These are phyloP conservation scores for Plasmodium malariae DNA, from an alignment of 169 alveolate genomes.

Conservation along the genomic window DNA sequence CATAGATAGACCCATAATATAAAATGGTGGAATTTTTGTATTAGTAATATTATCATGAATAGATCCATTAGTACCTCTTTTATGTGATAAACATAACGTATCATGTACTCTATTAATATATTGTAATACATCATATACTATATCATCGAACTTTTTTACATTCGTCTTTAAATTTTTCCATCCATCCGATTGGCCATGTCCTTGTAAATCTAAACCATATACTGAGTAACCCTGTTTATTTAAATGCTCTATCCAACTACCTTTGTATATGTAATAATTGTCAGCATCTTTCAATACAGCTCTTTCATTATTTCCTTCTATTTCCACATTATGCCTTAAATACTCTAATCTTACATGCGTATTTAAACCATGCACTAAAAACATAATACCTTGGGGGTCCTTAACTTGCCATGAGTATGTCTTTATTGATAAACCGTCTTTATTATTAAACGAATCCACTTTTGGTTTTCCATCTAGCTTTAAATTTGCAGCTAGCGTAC, in stretches of 20 bases:
- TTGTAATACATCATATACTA: slow-evolving; percentile 82
- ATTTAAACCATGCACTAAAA: slow-evolving; percentile 82
- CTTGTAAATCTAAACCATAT: slow-evolving; percentile 83
- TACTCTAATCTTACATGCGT: slow-evolving; percentile 82
- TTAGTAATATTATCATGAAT: slow-evolving; percentile 41
- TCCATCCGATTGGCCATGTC: slow-evolving; percentile 84
- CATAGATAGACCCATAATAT: slow-evolving; percentile 83
- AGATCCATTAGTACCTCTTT: slow-evolving; percentile 5
- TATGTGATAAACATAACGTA: slow-evolving; percentile 5
- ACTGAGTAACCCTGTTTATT: slow-evolving; percentile 78
- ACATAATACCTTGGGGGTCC: slow-evolving; percentile 77
- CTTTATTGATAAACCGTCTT: slow-evolving; percentile 76
- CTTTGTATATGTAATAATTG: slow-evolving; percentile 77
- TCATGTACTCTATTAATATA: slow-evolving; percentile 78
- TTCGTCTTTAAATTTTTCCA: slow-evolving; percentile 59
- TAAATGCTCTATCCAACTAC: slow-evolving; percentile 79
- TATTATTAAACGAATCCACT: slow-evolving; percentile 80
- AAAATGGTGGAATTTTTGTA: slow-evolving; percentile 60
- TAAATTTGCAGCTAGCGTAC: no score
- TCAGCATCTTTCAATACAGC: slow-evolving; percentile 61
- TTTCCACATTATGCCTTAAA: slow-evolving; percentile 78
- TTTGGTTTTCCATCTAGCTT: slow-evolving; percentile 70
- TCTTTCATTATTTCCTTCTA: slow-evolving; percentile 64
- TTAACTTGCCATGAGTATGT: slow-evolving; percentile 79
- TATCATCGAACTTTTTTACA: slow-evolving; percentile 75